Evolutionary conservation across 345 rosid species (phyloP).

Genomic region (Clarkia xantiana): DNA sequence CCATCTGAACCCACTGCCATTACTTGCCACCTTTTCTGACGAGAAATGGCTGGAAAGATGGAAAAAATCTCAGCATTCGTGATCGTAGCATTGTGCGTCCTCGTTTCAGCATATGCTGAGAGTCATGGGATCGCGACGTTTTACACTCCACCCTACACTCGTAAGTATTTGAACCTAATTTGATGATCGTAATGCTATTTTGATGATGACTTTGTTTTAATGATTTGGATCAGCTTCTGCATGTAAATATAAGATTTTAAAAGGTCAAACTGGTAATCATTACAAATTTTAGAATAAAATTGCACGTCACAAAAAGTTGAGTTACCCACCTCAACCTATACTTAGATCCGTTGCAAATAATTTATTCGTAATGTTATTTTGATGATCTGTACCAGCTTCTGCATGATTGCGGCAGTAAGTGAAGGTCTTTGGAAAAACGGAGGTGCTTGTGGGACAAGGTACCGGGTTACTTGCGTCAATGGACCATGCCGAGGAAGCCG

Average conservation of each 20-base stretch:
- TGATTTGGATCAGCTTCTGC: constrained; percentile 4
- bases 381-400: constrained; percentile 2
- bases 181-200: background rate
- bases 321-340: too few relatives aligned
- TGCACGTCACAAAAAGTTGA: too few relatives aligned
- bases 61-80: background rate
- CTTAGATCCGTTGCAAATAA: background rate
- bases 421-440: constrained; percentile 3
- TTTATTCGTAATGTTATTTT: background rate
- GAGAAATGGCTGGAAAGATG: background rate
- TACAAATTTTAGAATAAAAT: too few relatives aligned
- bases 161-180: background rate
- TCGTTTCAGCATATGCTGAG: background rate
- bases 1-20: too few relatives aligned
- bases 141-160: constrained; percentile 5
- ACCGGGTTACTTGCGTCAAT: background rate
- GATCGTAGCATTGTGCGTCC: background rate
- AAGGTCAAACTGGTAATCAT: too few relatives aligned
- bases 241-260: too few relatives aligned
- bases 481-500: constrained; percentile 1
- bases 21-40: too few relatives aligned
- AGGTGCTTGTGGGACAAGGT: background rate
- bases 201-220: too few relatives aligned
- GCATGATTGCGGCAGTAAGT: constrained; percentile 11
- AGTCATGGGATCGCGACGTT: constrained; percentile 3